Conservation (phyloP, 306 rosid genomes). For the Urtica urens region DNA sequence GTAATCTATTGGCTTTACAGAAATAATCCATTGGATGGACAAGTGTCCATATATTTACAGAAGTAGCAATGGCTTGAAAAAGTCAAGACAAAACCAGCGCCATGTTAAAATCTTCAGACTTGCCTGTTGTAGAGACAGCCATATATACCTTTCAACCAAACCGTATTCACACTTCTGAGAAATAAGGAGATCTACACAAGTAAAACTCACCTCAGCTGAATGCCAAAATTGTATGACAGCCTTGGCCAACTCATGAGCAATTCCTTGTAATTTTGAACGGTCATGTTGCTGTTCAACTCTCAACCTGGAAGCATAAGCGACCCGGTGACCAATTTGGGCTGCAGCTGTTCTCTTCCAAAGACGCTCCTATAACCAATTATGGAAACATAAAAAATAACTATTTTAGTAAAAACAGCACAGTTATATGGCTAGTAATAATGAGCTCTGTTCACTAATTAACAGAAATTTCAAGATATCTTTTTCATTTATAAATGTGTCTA, state of each 20-base stretch:
- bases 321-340: conserved; percentile 60
- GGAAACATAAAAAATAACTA: too few relatives aligned
- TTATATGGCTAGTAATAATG: neutral
- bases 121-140: conserved; percentile 30
- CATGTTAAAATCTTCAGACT: conserved; percentile 29
- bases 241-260: conserved; percentile 72
- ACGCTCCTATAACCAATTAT: conserved; percentile 54
- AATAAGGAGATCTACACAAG: conserved; percentile 19
- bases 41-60: conserved; percentile 13
- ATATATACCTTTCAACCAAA: conserved; percentile 16
- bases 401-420: conserved; percentile 4
- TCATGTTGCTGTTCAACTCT: conserved; percentile 50
- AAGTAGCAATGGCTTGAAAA: conserved; percentile 7
- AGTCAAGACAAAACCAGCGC: conserved; percentile 25
- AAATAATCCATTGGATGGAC: neutral
- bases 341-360: conserved; percentile 91
- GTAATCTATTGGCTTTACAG: neutral
- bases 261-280: conserved; percentile 37
- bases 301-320: conserved; percentile 53
- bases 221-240: conserved; percentile 91
- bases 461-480: neutral
- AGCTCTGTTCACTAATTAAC: neutral
- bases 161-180: conserved; percentile 18
- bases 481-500: too few relatives aligned
- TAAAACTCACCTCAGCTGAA: conserved; percentile 59